Percentiles rank a stretch among this genome's conserved stretches.
These are phyloP conservation scores for Suillus ampliporus DNA, from an alignment of 768 basidiomycete genomes.

Conservation along the genomic window DNA sequence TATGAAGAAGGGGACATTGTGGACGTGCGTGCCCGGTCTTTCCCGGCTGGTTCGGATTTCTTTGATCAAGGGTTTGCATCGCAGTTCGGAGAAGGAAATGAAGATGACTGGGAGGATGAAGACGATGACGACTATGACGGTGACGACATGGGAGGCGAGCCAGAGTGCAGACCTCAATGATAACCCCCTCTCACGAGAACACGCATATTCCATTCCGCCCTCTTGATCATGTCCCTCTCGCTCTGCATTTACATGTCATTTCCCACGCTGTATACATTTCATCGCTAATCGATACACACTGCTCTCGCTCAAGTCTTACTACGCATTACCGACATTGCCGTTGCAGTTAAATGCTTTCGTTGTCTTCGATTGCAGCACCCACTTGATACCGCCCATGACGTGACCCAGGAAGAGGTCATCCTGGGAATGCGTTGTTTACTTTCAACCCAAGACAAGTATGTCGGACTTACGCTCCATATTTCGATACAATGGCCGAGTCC, in stretches of 20 bases:
- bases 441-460: neutral
- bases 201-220: slow-evolving; percentile 21
- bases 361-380: slow-evolving; percentile 73
- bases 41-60: slow-evolving; percentile 74
- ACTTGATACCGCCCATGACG: slow-evolving; percentile 74
- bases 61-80: slow-evolving; percentile 73
- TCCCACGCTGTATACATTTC: slow-evolving; percentile 33
- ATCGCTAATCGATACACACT: slow-evolving; percentile 25
- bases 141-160: slow-evolving; percentile 46
- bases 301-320: slow-evolving; percentile 15
- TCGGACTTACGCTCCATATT: slow-evolving; percentile 68
- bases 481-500: slow-evolving; percentile 79
- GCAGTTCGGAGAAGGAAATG: slow-evolving; percentile 77
- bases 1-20: slow-evolving; percentile 81
- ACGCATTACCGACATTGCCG: slow-evolving; percentile 62
- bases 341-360: slow-evolving; percentile 67
- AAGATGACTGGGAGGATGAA: slow-evolving; percentile 73
- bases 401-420: slow-evolving; percentile 73
- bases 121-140: slow-evolving; percentile 64
- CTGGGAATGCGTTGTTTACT: slow-evolving; percentile 38
- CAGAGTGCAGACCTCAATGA: slow-evolving; percentile 69
- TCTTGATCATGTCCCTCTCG: slow-evolving; percentile 18
- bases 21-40: slow-evolving; percentile 83
- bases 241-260: slow-evolving; percentile 30
- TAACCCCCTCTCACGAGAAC: slow-evolving; percentile 9